phyloP scores from a whole-genome alignment of 2,329 filamentous ascomycete genomes.

The Pseudogymnoascus verrucosus region DNA sequence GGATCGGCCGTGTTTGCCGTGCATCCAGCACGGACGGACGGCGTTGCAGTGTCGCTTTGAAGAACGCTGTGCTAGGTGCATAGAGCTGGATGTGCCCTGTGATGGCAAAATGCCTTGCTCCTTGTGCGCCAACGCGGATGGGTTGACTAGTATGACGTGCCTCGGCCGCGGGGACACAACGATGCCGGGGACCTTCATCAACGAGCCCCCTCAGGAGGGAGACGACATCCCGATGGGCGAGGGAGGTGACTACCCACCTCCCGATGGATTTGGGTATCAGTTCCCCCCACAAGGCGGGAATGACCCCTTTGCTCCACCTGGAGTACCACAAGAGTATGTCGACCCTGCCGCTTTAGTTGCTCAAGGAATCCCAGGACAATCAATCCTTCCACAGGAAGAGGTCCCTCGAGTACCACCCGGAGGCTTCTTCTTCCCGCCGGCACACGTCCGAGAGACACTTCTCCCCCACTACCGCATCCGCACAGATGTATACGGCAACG shows the following conservation, averaged over 20 bases:
- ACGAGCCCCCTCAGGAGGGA: not conserved
- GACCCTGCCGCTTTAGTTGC: not conserved
- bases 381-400: not conserved
- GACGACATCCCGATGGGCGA: not conserved
- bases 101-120: not conserved
- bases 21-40: not conserved
- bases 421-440: not conserved
- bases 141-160: not conserved
- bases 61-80: not conserved
- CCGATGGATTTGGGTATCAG: not conserved
- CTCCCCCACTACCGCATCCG: not conserved
- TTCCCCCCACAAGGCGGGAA: not conserved
- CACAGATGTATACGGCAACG: not conserved
- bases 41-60: not conserved
- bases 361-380: not conserved
- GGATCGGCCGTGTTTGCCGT: not conserved
- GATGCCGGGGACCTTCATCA: not conserved
- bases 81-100: not conserved
- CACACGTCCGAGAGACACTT: not conserved
- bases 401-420: not conserved
- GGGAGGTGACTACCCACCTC: not conserved
- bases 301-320: not conserved
- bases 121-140: not conserved
- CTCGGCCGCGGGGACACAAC: not conserved
- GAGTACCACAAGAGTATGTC: not conserved